Conservation (phyloP, 108 stramenopile genomes). For the Conticribra weissflogii region DNA sequence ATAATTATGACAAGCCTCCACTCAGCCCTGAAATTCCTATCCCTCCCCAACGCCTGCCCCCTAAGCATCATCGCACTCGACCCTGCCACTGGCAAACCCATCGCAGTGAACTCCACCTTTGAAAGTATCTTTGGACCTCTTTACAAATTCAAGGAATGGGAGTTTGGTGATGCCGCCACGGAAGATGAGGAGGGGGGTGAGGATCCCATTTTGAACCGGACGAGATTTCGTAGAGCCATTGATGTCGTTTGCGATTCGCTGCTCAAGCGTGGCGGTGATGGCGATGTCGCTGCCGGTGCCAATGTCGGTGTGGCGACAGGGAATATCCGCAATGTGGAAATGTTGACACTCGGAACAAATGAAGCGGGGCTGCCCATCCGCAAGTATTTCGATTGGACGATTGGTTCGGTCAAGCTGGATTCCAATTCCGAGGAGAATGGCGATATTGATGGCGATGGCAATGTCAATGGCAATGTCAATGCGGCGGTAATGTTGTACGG, state of each 20-base stretch:
- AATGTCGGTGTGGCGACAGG: not conserved
- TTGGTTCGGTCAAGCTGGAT: conserved; percentile 26
- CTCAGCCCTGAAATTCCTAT: conserved; percentile 23
- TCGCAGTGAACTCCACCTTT: conserved; percentile 42
- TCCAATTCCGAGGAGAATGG: too few species aligned
- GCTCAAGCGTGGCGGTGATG: not conserved
- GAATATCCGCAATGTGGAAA: conserved; percentile 47
- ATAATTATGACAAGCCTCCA: conserved; percentile 3
- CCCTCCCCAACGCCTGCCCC: conserved; percentile 38
- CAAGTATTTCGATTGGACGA: conserved; percentile 50
- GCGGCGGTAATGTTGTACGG: conserved; percentile 41
- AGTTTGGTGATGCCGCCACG: conserved; percentile 36
- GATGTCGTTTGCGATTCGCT: conserved; percentile 6
- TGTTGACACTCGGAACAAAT: conserved; percentile 43
- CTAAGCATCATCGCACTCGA: conserved; percentile 34
- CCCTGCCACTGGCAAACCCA: conserved; percentile 21
- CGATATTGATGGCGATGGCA: too few species aligned
- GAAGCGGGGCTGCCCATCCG: conserved; percentile 39
- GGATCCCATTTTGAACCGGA: conserved; percentile 17
- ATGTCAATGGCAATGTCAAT: too few species aligned
- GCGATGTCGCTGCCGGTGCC: not conserved
- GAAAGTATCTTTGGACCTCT: conserved; percentile 33
- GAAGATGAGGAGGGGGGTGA: conserved; percentile 17
- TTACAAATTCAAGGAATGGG: conserved; percentile 46
- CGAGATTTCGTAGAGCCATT: conserved; percentile 33